These are phyloP conservation scores for Rhizophora apiculata DNA, from an alignment of 345 rosid species.

Conservation along the genomic window DNA sequence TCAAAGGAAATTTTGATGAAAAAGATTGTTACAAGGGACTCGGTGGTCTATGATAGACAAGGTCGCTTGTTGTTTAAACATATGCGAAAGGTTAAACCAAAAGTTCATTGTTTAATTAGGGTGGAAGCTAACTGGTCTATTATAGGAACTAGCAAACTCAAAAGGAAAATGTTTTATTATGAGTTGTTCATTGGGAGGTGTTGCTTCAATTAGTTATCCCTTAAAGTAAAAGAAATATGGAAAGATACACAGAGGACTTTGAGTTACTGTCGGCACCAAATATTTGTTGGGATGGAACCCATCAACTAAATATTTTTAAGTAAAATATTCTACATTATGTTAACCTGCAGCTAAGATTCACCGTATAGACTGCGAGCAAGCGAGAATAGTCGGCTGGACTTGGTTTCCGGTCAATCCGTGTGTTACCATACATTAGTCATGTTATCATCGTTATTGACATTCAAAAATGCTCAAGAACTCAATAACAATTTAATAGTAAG, in stretches of 20 bases:
- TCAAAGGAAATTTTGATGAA: background rate
- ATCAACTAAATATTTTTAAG: constrained; percentile 28
- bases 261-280: constrained; percentile 43
- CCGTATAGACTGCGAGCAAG: background rate
- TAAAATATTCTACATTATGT: constrained; percentile 9
- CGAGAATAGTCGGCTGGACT: background rate
- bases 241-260: constrained; percentile 10
- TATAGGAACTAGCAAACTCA: constrained; percentile 32
- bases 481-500: no score
- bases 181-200: constrained; percentile 7
- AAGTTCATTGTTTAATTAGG: background rate
- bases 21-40: background rate
- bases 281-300: constrained; percentile 51
- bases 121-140: constrained; percentile 13
- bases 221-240: constrained; percentile 39
- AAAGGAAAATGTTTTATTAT: constrained; percentile 1
- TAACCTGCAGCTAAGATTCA: background rate
- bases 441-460: no score
- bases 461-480: no score
- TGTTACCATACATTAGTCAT: no score
- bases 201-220: constrained; percentile 37
- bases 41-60: constrained; percentile 11
- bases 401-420: background rate
- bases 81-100: background rate
- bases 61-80: constrained; percentile 6